These are phyloP conservation scores for Pochonia chlamydosporia DNA, from an alignment of 2,329 filamentous ascomycete genomes.

Conservation along the genomic window DNA sequence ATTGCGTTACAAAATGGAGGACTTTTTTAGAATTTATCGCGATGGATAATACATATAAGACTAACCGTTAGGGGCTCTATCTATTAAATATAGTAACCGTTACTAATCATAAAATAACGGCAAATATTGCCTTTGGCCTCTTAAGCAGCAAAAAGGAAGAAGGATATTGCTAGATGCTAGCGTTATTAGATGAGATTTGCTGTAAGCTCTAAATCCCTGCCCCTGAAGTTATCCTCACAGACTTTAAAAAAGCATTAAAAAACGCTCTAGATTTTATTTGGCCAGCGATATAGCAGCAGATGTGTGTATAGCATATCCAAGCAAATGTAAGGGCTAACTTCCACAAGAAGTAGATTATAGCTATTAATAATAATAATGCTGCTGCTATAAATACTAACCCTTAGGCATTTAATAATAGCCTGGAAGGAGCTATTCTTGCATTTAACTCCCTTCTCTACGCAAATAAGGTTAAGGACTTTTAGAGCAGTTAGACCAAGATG, in stretches of 20 bases:
- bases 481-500: not conserved
- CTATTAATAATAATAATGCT: not conserved
- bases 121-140: not conserved
- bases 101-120: not conserved
- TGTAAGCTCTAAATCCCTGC: not conserved
- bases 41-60: constrained; percentile 1
- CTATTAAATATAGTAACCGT: not conserved
- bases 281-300: not conserved
- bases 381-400: not conserved
- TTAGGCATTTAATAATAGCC: too few species aligned
- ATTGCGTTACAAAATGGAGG: too few species aligned
- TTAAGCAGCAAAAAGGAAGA: not conserved
- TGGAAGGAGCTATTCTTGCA: not conserved
- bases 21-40: not conserved
- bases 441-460: not conserved
- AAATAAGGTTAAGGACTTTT: not conserved
- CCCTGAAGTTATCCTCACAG: not conserved
- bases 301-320: not conserved
- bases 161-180: not conserved
- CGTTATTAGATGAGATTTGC: not conserved
- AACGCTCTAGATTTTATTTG: not conserved
- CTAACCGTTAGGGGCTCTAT: not conserved
- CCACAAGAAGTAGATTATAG: not conserved
- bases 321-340: not conserved
- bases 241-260: not conserved